Conservation (phyloP, 1,284 basidiomycete species). For the Stereum hirsutum region DNA sequence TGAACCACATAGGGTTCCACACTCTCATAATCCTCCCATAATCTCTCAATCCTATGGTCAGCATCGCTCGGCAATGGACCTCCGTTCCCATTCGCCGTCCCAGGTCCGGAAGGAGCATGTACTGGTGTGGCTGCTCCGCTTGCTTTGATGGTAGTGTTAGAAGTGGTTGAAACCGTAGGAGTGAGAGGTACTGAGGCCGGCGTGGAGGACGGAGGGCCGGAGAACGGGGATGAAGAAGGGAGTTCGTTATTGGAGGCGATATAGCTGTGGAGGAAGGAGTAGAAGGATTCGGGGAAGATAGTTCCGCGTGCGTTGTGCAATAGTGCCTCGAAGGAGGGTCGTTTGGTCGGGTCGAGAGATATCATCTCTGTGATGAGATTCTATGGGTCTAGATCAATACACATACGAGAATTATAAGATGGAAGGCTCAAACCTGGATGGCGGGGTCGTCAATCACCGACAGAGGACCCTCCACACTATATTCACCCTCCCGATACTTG, state of each 20-base stretch:
- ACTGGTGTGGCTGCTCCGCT: constrained; percentile 8
- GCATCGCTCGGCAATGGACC: constrained; percentile 62
- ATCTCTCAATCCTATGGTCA: constrained; percentile 65
- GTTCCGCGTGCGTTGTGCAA: constrained; percentile 69
- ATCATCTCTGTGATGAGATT: constrained; percentile 88
- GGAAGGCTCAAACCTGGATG: constrained; percentile 55
- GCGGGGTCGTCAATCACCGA: constrained; percentile 73
- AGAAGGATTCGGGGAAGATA: constrained; percentile 89
- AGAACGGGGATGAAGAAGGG: constrained; percentile 34
- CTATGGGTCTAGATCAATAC: constrained; percentile 30
- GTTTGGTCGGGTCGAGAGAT: constrained; percentile 62
- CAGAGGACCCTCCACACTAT: constrained; percentile 70
- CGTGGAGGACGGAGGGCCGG: constrained; percentile 25
- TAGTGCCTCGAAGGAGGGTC: constrained; percentile 82
- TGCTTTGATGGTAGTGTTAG: constrained; percentile 14
- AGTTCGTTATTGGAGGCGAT: constrained; percentile 74
- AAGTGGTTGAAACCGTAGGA: constrained; percentile 15
- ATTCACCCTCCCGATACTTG: constrained; percentile 87
- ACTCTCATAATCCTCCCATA: constrained; percentile 79
- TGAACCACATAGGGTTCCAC: constrained; percentile 61
- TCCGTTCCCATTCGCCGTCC: constrained; percentile 10
- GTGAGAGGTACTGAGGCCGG: constrained; percentile 18
- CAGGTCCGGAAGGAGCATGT: background rate
- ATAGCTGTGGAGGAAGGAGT: constrained; percentile 90
- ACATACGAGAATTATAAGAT: background rate